phyloP scores from a whole-genome alignment of 495 filamentous ascomycete species.

The Hyaloscypha bicolor region DNA sequence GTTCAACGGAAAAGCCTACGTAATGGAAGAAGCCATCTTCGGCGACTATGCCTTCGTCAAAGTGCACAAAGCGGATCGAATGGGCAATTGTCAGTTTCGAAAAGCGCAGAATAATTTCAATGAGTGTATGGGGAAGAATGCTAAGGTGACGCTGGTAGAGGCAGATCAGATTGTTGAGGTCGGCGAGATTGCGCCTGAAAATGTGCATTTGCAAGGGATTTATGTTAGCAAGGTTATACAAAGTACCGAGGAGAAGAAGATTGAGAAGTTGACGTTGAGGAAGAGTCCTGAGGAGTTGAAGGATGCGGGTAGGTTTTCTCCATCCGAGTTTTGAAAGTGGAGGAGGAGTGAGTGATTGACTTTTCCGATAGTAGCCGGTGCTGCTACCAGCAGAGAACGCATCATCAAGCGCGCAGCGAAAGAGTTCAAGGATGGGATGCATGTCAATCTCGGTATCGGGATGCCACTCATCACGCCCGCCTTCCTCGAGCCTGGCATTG shows the following conservation, averaged over 20 bases:
- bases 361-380: background rate
- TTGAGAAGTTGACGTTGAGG: conserved; percentile 27
- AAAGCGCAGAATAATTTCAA: conserved; percentile 28
- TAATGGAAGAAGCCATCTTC: conserved; percentile 28
- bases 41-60: conserved; percentile 30
- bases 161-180: conserved; percentile 30
- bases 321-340: background rate
- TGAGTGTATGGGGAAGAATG: conserved; percentile 25
- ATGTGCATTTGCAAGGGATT: conserved; percentile 27
- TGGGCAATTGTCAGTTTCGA: conserved; percentile 28
- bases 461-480: conserved; percentile 28
- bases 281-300: conserved; percentile 19
- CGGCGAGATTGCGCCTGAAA: conserved; percentile 24
- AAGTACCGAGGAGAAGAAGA: conserved; percentile 25
- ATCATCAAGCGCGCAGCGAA: conserved; percentile 27
- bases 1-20: conserved; percentile 25
- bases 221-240: conserved; percentile 29
- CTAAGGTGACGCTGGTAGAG: conserved; percentile 26
- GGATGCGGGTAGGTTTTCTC: background rate
- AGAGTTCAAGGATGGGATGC: conserved; percentile 30
- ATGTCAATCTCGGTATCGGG: conserved; percentile 28
- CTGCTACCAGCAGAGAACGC: conserved; percentile 15
- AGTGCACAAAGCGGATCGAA: conserved; percentile 28
- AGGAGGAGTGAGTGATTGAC: too few relatives aligned
- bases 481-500: conserved; percentile 20